Evolutionary conservation across 2,329 filamentous ascomycete species (phyloP), one percentile per base, ranked within the genome.

Genomic region (Aspergillus sp.): DNA sequence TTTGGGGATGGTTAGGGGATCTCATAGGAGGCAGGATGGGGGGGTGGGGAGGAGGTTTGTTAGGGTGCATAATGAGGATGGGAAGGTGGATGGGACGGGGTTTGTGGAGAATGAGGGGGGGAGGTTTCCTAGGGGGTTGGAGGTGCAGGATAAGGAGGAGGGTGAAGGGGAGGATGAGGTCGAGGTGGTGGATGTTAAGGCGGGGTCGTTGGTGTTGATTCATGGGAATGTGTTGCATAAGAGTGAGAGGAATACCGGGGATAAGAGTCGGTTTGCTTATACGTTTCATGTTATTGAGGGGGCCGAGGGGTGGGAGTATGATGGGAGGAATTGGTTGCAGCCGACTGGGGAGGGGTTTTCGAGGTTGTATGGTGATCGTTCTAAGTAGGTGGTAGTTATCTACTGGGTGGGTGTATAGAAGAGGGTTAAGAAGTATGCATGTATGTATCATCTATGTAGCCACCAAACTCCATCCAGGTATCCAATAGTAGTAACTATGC

Each of bases 241-340:
- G 86, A 97, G 93, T 74, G 92, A 97, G 85, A 91, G 85, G 82
- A 99, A 99, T 74, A 84, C 86, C 58, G 96, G 93, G 74, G 78
- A 84, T 65, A 94, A 91, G 81, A 92, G 93, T 21, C 84, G 94
- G 66, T 96, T 95, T 73, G 97, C 97, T 57, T 99, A 98, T 78
- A 98, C 95, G 0, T 99, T 98, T 75, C 95, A 99, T 80, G 86
- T 96, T 60, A 98, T 98, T 71, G 95, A 98, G 79, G 91, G 90
- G 0, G 85, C 89, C 19, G 81, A 87, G 47, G 81, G 76, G 12
- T 79, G 76, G 75, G 68, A 80, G 57, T 99, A 98, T 76, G 95
- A 98, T 77, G 84, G 85, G 78, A 84, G 84, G 77, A 99, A 99
- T 78, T 98, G 95, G 95, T 78, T 99, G 75, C 94, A 97, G 80